Evolutionary conservation across 2,329 filamentous ascomycete genomes (phyloP).

Genomic region (Cercospora sp.): DNA sequence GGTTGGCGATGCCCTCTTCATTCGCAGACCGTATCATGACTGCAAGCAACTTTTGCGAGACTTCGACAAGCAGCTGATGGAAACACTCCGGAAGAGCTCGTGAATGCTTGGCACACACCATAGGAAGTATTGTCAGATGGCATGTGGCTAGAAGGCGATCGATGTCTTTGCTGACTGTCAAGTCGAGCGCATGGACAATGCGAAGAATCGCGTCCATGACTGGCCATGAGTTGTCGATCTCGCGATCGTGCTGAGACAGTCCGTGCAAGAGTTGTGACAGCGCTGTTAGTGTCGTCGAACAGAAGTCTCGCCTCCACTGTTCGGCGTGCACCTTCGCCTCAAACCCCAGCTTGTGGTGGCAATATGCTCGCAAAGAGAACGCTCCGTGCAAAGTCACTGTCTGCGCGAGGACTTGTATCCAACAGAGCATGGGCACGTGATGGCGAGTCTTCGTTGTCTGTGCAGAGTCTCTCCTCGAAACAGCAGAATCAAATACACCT

Average conservation of each 20-base stretch:
- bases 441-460: slow-evolving; percentile 24
- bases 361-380: slow-evolving; percentile 2
- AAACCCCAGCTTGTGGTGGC: slow-evolving; percentile 7
- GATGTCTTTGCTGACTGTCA: slow-evolving; percentile 12
- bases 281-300: not conserved
- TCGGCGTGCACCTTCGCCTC: slow-evolving; percentile 1
- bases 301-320: not conserved
- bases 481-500: slow-evolving; percentile 19
- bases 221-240: slow-evolving; percentile 27
- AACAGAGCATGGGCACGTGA: slow-evolving; percentile 22
- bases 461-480: slow-evolving; percentile 31
- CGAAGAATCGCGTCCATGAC: slow-evolving; percentile 28
- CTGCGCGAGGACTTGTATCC: slow-evolving; percentile 24
- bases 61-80: slow-evolving; percentile 26
- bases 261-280: slow-evolving; percentile 17
- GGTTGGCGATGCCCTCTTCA: slow-evolving; percentile 4
- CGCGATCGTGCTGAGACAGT: slow-evolving; percentile 20
- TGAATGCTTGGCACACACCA: slow-evolving; percentile 35
- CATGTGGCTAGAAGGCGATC: slow-evolving; percentile 27
- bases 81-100: slow-evolving; percentile 33
- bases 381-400: slow-evolving; percentile 9
- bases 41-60: slow-evolving; percentile 7
- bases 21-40: slow-evolving; percentile 8
- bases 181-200: slow-evolving; percentile 14
- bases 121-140: slow-evolving; percentile 30